A percentile compares a stretch with the other conserved stretches of the same genome.
Conservation (phyloP, 2,329 filamentous ascomycete genomes). For the Fusarium compactum region DNA sequence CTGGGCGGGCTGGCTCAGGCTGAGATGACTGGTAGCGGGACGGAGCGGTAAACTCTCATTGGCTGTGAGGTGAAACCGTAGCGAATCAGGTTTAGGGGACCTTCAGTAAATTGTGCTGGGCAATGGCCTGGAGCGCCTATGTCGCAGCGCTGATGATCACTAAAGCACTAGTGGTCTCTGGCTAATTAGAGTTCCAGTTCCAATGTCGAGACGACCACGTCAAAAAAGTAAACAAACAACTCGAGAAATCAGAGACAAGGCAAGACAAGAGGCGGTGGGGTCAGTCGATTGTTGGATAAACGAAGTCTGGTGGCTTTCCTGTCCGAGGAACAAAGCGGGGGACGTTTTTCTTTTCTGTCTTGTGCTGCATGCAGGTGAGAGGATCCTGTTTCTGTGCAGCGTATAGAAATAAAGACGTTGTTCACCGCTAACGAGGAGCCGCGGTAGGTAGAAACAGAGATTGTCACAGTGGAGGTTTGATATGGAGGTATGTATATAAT, state of each 20-base stretch:
- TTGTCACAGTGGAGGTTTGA: constrained; percentile 14
- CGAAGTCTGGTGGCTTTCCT: constrained; percentile 19
- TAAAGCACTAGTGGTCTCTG: constrained; percentile 28
- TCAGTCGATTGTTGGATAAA: constrained; percentile 19
- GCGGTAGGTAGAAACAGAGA: constrained; percentile 13
- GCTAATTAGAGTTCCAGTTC: constrained; percentile 24
- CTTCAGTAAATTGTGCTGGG: constrained; percentile 13
- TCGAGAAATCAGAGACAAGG: constrained; percentile 19
- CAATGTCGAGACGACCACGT: constrained; percentile 27
- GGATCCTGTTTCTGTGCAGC: constrained; percentile 3
- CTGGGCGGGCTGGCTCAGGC: constrained; percentile 28
- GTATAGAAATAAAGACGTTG: constrained; percentile 7
- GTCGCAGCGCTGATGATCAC: constrained; percentile 24
- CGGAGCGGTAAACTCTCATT: constrained; percentile 37
- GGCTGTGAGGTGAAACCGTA: constrained; percentile 28
- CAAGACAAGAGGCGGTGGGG: constrained; percentile 31
- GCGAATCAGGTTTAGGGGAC: constrained; percentile 37
- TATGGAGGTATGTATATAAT: not conserved
- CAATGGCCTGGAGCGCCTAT: constrained; percentile 6
- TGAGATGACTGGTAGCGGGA: constrained; percentile 32
- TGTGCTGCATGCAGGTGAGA: constrained; percentile 19
- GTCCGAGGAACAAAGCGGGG: constrained; percentile 13
- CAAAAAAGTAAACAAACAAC: constrained; percentile 37
- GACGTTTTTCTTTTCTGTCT: constrained; percentile 16
- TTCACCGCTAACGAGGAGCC: constrained; percentile 11